A percentile compares a stretch with the other conserved stretches of the same genome.
These are phyloP conservation scores for Hyphopichia pseudoburtonii DNA, from an alignment of 1,139 yeast genomes.

Conservation along the genomic window DNA sequence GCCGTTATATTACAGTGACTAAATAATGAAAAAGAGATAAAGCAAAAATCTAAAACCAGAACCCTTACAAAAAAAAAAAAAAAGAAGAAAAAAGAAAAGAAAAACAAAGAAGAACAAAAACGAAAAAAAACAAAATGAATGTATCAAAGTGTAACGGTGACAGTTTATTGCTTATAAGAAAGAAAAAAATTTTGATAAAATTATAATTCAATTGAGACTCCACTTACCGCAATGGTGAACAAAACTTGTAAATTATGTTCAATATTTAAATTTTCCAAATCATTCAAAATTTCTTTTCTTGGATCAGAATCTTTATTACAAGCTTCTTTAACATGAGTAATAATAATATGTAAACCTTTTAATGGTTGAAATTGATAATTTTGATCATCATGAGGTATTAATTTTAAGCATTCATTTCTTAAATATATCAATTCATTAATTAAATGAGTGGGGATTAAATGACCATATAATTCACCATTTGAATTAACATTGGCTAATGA, in stretches of 20 bases:
- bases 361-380: no score
- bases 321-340: conserved; percentile 74
- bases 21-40: no score
- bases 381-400: conserved; percentile 9
- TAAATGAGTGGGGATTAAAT: conserved; percentile 66
- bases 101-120: no score
- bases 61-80: no score
- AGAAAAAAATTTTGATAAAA: neutral
- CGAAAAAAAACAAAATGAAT: no score
- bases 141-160: no score
- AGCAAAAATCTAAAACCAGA: no score
- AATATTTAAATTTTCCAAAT: conserved; percentile 44
- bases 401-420: conserved; percentile 15
- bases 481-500: conserved; percentile 55
- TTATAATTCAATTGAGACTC: conserved; percentile 28
- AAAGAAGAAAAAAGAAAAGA: no score
- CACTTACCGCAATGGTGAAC: conserved; percentile 56
- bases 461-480: conserved; percentile 63
- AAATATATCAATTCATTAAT: conserved; percentile 56
- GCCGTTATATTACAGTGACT: no score
- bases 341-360: conserved; percentile 51
- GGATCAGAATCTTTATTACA: conserved; percentile 46
- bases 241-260: conserved; percentile 35
- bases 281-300: conserved; percentile 45
- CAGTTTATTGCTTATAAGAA: no score